phyloP scores from a whole-genome alignment of 2,329 filamentous ascomycete genomes.

The Trichoderma afroharzianum region DNA sequence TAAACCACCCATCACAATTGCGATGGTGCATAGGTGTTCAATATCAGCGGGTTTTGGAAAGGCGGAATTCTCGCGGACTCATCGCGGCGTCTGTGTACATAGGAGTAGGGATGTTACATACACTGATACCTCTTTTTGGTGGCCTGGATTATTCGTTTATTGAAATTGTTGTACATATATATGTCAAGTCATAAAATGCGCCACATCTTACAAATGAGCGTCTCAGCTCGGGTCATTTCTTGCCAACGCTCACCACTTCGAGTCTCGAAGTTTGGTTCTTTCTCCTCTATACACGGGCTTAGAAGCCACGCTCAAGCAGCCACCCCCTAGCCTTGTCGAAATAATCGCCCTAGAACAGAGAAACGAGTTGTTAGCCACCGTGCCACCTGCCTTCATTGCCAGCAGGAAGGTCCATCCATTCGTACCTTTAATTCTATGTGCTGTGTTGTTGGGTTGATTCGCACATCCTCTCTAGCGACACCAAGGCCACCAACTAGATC shows the following conservation, averaged over 20 bases:
- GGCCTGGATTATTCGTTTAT: conserved; percentile 16
- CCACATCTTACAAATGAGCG: conserved; percentile 17
- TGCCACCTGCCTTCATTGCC: neutral
- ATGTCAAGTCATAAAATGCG: conserved; percentile 13
- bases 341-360: conserved; percentile 31
- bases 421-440: conserved; percentile 72
- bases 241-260: neutral
- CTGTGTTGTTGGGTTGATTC: conserved; percentile 58
- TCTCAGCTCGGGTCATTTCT: neutral
- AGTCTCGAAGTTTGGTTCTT: neutral
- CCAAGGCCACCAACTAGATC: conserved; percentile 60
- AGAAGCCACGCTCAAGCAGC: conserved; percentile 36
- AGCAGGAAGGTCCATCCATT: conserved; percentile 16
- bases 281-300: conserved; percentile 11
- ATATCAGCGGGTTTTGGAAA: conserved; percentile 21
- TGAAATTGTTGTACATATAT: conserved; percentile 19
- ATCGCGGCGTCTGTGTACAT: conserved; percentile 24
- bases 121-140: conserved; percentile 25
- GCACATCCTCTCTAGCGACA: conserved; percentile 52
- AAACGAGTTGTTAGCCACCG: neutral
- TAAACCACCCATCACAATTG: conserved; percentile 15
- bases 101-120: conserved; percentile 23
- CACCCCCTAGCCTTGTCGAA: conserved; percentile 31
- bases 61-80: conserved; percentile 16
- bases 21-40: conserved; percentile 23